Evolutionary conservation across 1,139 yeast species (phyloP).

Genomic region (Kurtzmaniella natalensis): DNA sequence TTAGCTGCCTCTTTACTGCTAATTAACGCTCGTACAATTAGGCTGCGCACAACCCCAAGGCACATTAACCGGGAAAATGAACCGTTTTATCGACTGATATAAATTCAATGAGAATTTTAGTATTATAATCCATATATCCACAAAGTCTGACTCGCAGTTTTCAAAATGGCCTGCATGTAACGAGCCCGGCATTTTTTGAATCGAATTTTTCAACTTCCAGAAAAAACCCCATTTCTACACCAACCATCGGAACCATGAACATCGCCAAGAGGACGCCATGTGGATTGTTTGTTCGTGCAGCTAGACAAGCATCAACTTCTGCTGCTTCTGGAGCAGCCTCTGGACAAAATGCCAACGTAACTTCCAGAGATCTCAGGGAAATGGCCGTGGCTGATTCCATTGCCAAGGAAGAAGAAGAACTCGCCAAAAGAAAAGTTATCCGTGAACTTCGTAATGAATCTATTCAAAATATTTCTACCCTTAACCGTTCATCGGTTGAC

Average conservation of each 20-base stretch:
- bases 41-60: too few species aligned
- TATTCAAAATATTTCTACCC: conserved; percentile 23
- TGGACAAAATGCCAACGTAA: not conserved
- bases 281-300: not conserved
- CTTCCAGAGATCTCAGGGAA: conserved; percentile 32
- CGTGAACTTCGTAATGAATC: conserved; percentile 32
- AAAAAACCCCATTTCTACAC: not conserved
- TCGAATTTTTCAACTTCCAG: not conserved
- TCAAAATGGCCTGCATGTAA: not conserved
- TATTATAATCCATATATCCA: too few species aligned
- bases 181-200: too few species aligned
- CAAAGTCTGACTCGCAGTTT: too few species aligned
- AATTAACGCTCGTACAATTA: too few species aligned
- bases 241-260: conserved; percentile 1
- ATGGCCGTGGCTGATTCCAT: conserved; percentile 41
- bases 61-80: too few species aligned
- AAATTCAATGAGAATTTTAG: too few species aligned
- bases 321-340: conserved; percentile 6
- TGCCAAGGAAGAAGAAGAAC: conserved; percentile 41
- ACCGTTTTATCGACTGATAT: too few species aligned
- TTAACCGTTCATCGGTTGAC: conserved; percentile 33
- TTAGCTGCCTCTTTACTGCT: too few species aligned
- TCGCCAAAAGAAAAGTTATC: conserved; percentile 31
- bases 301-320: conserved; percentile 5
- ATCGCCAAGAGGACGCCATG: conserved; percentile 1